These are phyloP conservation scores for Blastosporella zonata DNA, from an alignment of 1,284 basidiomycete species.

Conservation along the genomic window DNA sequence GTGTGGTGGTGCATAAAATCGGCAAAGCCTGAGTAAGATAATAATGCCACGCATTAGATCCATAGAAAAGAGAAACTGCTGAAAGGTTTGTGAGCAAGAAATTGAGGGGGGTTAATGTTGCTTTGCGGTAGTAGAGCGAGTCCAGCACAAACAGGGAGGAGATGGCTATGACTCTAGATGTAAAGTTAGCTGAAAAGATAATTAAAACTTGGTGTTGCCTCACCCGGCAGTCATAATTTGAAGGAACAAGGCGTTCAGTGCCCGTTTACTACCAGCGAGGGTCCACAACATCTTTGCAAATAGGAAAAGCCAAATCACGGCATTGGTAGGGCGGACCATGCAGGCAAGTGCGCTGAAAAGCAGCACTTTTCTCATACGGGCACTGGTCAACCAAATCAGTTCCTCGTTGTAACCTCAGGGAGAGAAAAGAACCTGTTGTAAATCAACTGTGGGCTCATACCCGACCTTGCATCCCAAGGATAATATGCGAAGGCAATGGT, in stretches of 20 bases:
- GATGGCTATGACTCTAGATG: constrained; percentile 38
- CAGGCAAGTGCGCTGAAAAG: constrained; percentile 74
- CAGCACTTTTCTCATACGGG: constrained; percentile 29
- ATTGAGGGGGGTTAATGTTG: constrained; percentile 78
- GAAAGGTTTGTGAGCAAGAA: constrained; percentile 82
- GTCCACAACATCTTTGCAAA: constrained; percentile 53
- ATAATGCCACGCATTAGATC: constrained; percentile 83
- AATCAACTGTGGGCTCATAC: constrained; percentile 32
- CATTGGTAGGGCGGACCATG: constrained; percentile 83
- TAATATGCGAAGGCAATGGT: constrained; percentile 78
- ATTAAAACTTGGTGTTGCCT: constrained; percentile 18
- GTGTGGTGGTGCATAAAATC: constrained; percentile 68
- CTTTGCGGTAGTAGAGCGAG: constrained; percentile 62
- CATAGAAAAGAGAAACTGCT: constrained; percentile 90
- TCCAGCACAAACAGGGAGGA: constrained; percentile 52
- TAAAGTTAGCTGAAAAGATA: neutral
- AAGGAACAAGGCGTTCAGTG: constrained; percentile 33
- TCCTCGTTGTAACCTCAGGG: neutral
- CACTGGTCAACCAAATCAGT: constrained; percentile 20
- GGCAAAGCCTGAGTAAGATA: constrained; percentile 88
- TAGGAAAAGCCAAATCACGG: constrained; percentile 80
- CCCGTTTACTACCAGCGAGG: constrained; percentile 31
- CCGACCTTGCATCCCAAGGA: constrained; percentile 57
- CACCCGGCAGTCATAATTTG: constrained; percentile 45
- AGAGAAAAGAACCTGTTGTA: constrained; percentile 31